phyloP scores from a whole-genome alignment of 208 protist genomes.

The Trypanosoma brucei region DNA sequence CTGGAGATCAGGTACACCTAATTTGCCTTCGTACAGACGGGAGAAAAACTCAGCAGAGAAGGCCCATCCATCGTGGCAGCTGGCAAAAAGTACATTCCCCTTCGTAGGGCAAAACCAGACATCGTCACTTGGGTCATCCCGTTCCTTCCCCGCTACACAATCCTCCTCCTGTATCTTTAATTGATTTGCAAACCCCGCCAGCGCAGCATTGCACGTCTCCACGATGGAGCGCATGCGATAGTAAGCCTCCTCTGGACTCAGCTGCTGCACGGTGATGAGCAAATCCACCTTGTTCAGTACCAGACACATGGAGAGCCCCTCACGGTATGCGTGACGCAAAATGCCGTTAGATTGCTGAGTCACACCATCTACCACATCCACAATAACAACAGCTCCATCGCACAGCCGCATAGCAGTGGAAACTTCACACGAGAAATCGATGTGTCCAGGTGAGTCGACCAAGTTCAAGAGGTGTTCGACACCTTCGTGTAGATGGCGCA shows the following conservation, averaged over 20 bases:
- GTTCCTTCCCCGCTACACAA: conserved; percentile 56
- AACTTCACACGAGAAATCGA: conserved; percentile 98
- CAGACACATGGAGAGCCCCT: conserved; percentile 94
- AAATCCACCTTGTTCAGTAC: conserved; percentile 99
- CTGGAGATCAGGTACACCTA: conserved; percentile 53
- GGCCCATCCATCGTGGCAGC: conserved; percentile 91
- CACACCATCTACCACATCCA: conserved; percentile 99
- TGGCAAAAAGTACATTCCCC: conserved; percentile 98
- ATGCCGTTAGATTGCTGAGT: conserved; percentile 94
- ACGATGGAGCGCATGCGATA: conserved; percentile 92
- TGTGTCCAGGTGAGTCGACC: conserved; percentile 99
- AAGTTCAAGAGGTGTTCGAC: conserved; percentile 94
- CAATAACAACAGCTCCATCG: conserved; percentile 97
- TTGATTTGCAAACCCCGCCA: conserved; percentile 79
- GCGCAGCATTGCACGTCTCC: conserved; percentile 90
- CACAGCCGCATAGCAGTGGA: conserved; percentile 96
- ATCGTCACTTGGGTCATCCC: conserved; percentile 81
- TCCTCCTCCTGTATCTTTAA: conserved; percentile 79
- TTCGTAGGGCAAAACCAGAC: conserved; percentile 95
- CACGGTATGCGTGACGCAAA: conserved; percentile 93
- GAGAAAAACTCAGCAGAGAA: conserved; percentile 90
- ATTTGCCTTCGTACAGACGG: conserved; percentile 87
- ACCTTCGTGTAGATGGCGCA: conserved; percentile 72
- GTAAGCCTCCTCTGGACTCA: conserved; percentile 87
- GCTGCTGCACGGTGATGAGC: conserved; percentile 91